Conservation (phyloP, 2,329 filamentous ascomycete genomes). For the Sporothrix mexicana region DNA sequence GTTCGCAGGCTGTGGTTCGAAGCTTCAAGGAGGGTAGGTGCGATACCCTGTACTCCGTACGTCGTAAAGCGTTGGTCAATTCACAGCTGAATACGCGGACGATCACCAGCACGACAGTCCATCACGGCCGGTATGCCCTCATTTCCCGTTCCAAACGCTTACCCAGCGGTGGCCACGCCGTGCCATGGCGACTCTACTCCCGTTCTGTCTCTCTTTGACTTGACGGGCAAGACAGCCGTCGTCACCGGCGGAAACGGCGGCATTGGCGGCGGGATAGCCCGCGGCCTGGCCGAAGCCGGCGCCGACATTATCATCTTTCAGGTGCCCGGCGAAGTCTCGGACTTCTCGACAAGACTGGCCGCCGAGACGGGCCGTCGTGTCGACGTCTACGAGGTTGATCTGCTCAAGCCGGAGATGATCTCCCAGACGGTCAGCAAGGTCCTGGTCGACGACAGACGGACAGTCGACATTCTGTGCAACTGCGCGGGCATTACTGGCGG, state of each 20-base stretch:
- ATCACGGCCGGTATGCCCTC: no score
- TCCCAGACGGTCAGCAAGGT: background rate
- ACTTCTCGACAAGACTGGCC: slow-evolving; percentile 21
- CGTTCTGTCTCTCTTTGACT: slow-evolving; percentile 29
- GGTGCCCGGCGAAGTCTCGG: slow-evolving; percentile 35
- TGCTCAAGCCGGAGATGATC: background rate
- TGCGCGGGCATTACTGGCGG: slow-evolving; percentile 5
- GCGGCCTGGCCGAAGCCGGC: slow-evolving; percentile 25
- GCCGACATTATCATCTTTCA: slow-evolving; percentile 35
- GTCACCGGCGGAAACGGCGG: slow-evolving; percentile 27
- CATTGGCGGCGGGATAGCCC: slow-evolving; percentile 25
- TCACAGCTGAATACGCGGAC: no score
- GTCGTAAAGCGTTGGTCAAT: no score
- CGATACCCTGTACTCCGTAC: no score
- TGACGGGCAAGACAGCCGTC: slow-evolving; percentile 7
- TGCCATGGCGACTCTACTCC: slow-evolving; percentile 28
- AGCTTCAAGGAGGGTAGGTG: no score
- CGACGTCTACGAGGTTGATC: slow-evolving; percentile 18
- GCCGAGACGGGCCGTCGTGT: background rate
- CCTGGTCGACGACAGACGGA: background rate
- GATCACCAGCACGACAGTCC: no score
- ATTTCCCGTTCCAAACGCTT: slow-evolving; percentile 12
- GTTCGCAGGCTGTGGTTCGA: no score
- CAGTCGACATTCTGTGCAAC: slow-evolving; percentile 15
- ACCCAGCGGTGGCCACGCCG: slow-evolving; percentile 8